Percentiles rank a stretch among this genome's conserved stretches.
phyloP scores from a whole-genome alignment of 2,329 filamentous ascomycete species.

The Fusarium tuaranense region DNA sequence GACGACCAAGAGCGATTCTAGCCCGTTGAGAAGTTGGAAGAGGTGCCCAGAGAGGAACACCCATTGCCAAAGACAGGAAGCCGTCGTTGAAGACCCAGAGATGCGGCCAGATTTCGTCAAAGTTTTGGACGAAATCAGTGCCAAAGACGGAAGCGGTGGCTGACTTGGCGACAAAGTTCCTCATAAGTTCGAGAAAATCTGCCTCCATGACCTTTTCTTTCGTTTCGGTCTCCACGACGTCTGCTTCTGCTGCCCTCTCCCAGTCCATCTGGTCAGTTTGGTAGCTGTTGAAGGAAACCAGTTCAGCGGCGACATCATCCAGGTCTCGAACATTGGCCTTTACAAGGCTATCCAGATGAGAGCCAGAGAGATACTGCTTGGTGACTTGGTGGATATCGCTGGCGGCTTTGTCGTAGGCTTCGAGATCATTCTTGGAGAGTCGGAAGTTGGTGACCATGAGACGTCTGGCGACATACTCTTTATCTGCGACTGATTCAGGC shows the following conservation, averaged over 20 bases:
- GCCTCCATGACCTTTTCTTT: conserved; percentile 47
- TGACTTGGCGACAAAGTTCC: conserved; percentile 51
- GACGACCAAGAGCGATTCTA: conserved; percentile 43
- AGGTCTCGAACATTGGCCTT: conserved; percentile 36
- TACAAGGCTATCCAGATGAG: conserved; percentile 40
- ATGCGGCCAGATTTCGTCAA: conserved; percentile 51
- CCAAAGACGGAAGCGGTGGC: conserved; percentile 53
- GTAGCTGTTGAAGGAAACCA: conserved; percentile 54
- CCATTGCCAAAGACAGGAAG: conserved; percentile 47
- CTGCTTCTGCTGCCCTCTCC: conserved; percentile 51
- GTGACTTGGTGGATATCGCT: conserved; percentile 45
- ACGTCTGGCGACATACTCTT: conserved; percentile 39
- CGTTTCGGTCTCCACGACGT: conserved; percentile 44
- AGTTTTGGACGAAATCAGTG: conserved; percentile 56
- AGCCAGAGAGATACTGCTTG: conserved; percentile 42
- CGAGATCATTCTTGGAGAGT: conserved; percentile 43
- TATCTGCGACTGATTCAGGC: conserved; percentile 43
- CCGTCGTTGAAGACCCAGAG: conserved; percentile 54
- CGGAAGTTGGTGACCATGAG: conserved; percentile 51
- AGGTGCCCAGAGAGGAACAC: conserved; percentile 49
- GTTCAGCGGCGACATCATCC: conserved; percentile 47
- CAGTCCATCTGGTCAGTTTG: conserved; percentile 53
- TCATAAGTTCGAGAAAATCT: conserved; percentile 49
- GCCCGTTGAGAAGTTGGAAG: conserved; percentile 49
- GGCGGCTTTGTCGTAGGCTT: conserved; percentile 47